A percentile compares a stretch with the other conserved stretches of the same genome.
Evolutionary conservation across 768 basidiomycete species (phyloP).

Genomic region (Phallus indusiatus): DNA sequence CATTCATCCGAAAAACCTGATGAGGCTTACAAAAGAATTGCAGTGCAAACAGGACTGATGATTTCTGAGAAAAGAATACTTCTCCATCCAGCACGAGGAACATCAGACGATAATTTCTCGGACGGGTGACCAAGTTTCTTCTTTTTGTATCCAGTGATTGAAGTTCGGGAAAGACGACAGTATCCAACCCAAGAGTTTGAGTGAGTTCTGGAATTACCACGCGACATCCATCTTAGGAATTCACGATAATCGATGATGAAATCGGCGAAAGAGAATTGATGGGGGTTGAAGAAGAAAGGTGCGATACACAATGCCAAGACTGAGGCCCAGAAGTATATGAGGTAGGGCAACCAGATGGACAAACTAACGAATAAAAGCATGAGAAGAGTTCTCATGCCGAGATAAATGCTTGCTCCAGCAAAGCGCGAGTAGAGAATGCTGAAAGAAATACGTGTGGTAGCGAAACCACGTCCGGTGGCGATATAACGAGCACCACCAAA

Average conservation of each 20-base stretch:
- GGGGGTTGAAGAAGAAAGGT: slow-evolving; percentile 99
- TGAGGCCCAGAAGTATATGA: slow-evolving; percentile 99
- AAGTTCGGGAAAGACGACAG: slow-evolving; percentile 91
- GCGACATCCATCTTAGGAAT: slow-evolving; percentile 98
- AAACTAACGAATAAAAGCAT: slow-evolving; percentile 86
- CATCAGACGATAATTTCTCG: slow-evolving; percentile 91
- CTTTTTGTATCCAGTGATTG: slow-evolving; percentile 99
- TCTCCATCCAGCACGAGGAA: slow-evolving; percentile 84
- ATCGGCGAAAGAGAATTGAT: slow-evolving; percentile 95
- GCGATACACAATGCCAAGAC: slow-evolving; percentile 91
- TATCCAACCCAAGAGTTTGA: slow-evolving; percentile 99
- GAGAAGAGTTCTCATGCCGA: slow-evolving; percentile 91
- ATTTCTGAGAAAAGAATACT: slow-evolving; percentile 80
- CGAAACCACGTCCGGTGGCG: slow-evolving; percentile 97
- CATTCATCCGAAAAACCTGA: background rate
- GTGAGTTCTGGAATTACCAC: slow-evolving; percentile 93
- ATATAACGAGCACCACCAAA: slow-evolving; percentile 99
- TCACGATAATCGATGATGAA: slow-evolving; percentile 99
- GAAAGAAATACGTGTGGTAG: slow-evolving; percentile 93
- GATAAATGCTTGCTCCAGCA: slow-evolving; percentile 98
- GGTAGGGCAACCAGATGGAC: slow-evolving; percentile 85
- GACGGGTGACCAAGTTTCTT: slow-evolving; percentile 97
- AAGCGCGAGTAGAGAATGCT: slow-evolving; percentile 96
- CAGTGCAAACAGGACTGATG: slow-evolving; percentile 67
- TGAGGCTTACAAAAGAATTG: slow-evolving; percentile 45